Evolutionary conservation across 2,329 filamentous ascomycete species (phyloP).

Genomic region (Exophiala mesophila): DNA sequence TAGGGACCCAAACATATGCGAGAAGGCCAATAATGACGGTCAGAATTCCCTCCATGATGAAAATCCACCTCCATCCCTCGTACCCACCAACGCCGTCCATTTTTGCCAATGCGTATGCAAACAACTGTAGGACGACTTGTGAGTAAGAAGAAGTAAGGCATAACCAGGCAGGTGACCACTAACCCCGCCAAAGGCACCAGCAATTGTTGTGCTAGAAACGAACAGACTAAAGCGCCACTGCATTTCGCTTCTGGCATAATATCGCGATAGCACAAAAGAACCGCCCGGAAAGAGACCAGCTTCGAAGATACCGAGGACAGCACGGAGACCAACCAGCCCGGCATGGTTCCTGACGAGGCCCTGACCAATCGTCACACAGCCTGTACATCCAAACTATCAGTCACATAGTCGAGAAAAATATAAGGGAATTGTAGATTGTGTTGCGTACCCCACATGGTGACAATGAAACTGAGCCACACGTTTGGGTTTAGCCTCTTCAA

Average conservation of each 20-base stretch:
- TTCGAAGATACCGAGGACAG: conserved; percentile 41
- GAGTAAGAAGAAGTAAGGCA: too few species aligned
- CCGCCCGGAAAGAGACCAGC: too few species aligned
- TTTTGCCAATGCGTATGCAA: conserved; percentile 47
- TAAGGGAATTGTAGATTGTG: too few species aligned
- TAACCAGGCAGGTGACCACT: too few species aligned
- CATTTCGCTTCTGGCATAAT: too few species aligned
- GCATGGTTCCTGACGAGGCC: conserved; percentile 43
- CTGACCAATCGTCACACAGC: conserved; percentile 47
- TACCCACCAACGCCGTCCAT: conserved; percentile 47
- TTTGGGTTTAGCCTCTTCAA: conserved; percentile 46
- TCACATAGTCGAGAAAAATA: too few species aligned
- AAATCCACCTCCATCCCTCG: conserved; percentile 49
- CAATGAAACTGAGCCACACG: conserved; percentile 15
- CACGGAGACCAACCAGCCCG: conserved; percentile 42
- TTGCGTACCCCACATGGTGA: conserved; percentile 43
- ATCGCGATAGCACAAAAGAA: too few species aligned
- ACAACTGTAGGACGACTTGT: conserved; percentile 48
- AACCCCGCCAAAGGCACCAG: too few species aligned
- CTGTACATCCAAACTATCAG: too few species aligned
- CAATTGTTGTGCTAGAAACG: too few species aligned
- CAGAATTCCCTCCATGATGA: conserved; percentile 48
- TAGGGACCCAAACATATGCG: conserved; percentile 41
- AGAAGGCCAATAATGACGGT: conserved; percentile 41
- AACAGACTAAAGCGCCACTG: too few species aligned